Conservation (phyloP, 768 basidiomycete species). For the Suillus ampliporus region DNA sequence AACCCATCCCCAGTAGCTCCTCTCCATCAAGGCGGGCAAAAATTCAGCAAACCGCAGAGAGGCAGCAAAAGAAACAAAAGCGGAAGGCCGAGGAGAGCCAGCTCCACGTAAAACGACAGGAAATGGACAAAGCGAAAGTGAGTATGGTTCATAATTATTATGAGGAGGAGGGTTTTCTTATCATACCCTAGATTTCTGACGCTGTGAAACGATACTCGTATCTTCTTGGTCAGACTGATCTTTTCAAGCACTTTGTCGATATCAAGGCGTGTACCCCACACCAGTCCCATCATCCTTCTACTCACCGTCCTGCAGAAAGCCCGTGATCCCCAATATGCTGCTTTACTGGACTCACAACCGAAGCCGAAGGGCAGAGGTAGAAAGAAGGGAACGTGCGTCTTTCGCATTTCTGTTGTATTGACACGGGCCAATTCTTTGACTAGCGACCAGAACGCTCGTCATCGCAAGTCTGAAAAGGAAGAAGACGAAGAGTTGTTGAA, state of each 20-base stretch:
- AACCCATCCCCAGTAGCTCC: slow-evolving; percentile 26
- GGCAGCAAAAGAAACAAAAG: slow-evolving; percentile 53
- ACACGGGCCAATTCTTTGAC: slow-evolving; percentile 11
- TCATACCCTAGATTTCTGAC: slow-evolving; percentile 71
- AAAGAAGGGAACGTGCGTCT: slow-evolving; percentile 76
- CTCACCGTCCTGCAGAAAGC: slow-evolving; percentile 58
- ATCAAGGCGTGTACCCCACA: slow-evolving; percentile 68
- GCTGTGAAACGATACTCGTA: slow-evolving; percentile 97
- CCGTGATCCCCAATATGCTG: slow-evolving; percentile 92
- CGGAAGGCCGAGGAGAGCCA: slow-evolving; percentile 75
- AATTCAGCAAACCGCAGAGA: slow-evolving; percentile 44
- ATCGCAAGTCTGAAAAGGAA: slow-evolving; percentile 96
- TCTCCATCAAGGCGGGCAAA: slow-evolving; percentile 41
- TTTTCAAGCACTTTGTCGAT: slow-evolving; percentile 98
- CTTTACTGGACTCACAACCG: slow-evolving; percentile 84
- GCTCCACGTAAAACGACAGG: slow-evolving; percentile 71
- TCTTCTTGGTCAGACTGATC: slow-evolving; percentile 95
- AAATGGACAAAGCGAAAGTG: slow-evolving; percentile 91
- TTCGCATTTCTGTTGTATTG: neutral
- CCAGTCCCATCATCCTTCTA: neutral
- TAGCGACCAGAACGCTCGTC: slow-evolving; percentile 80
- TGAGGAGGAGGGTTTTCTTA: slow-evolving; percentile 16
- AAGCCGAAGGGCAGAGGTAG: slow-evolving; percentile 85
- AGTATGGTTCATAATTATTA: slow-evolving; percentile 10
- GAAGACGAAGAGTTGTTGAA: slow-evolving; percentile 96